These are phyloP conservation scores for Amanita inopinata DNA, from an alignment of 768 basidiomycete species.

Conservation along the genomic window DNA sequence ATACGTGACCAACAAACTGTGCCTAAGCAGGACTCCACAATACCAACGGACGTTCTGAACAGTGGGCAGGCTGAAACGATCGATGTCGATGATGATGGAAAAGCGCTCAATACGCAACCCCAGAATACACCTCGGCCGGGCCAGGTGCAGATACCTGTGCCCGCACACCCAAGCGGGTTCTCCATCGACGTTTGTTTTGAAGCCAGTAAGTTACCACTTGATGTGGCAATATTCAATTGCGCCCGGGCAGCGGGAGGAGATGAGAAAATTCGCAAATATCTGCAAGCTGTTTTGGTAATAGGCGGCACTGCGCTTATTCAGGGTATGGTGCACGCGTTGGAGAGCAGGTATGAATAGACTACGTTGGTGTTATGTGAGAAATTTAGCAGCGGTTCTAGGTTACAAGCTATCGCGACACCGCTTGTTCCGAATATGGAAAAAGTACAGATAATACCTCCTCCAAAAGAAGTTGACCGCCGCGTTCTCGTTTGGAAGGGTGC, in stretches of 20 bases:
- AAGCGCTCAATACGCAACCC: slow-evolving; percentile 20
- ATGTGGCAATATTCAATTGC: slow-evolving; percentile 90
- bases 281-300: slow-evolving; percentile 79
- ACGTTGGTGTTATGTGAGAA: slow-evolving; percentile 4
- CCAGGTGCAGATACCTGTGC: slow-evolving; percentile 18
- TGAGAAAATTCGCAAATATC: slow-evolving; percentile 83
- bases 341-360: slow-evolving; percentile 56
- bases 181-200: slow-evolving; percentile 76
- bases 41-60: slow-evolving; percentile 13
- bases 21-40: slow-evolving; percentile 13
- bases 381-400: slow-evolving; percentile 24
- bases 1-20: neutral
- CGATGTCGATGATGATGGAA: slow-evolving; percentile 39
- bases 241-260: slow-evolving; percentile 81
- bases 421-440: slow-evolving; percentile 79
- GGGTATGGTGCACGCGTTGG: slow-evolving; percentile 77
- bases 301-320: slow-evolving; percentile 77
- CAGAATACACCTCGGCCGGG: slow-evolving; percentile 12
- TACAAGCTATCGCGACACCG: slow-evolving; percentile 79
- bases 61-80: slow-evolving; percentile 33
- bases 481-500: slow-evolving; percentile 95
- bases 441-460: slow-evolving; percentile 88
- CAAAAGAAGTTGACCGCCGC: slow-evolving; percentile 85
- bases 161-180: slow-evolving; percentile 31
- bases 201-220: slow-evolving; percentile 83